Evolutionary conservation across 2,329 filamentous ascomycete species (phyloP).

Genomic region (Geoglossum cookeanum): DNA sequence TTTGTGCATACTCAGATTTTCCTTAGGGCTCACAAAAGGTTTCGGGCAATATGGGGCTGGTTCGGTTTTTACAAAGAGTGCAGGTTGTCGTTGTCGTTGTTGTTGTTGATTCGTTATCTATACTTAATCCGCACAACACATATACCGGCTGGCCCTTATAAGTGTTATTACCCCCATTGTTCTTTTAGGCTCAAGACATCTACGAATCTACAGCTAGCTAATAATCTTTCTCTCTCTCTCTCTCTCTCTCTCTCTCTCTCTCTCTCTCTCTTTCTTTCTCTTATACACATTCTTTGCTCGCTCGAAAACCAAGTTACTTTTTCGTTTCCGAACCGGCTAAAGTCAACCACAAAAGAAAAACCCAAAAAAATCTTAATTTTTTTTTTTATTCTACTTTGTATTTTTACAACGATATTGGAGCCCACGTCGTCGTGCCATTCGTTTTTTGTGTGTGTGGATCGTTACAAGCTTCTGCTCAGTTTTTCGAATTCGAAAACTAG

Average conservation of each 20-base stretch:
- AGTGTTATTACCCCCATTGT: constrained; percentile 1
- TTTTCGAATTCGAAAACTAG: too few species aligned
- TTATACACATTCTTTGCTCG: not conserved
- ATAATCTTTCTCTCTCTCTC: not conserved
- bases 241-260: not conserved
- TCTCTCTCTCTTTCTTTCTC: not conserved
- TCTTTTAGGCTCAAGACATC: not conserved
- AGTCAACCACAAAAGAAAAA: not conserved
- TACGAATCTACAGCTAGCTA: not conserved
- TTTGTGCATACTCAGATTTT: constrained; percentile 2
- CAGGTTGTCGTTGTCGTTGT: not conserved
- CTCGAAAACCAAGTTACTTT: not conserved
- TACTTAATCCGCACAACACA: constrained; percentile 1
- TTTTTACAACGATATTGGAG: not conserved
- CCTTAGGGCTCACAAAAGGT: not conserved
- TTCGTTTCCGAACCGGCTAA: not conserved
- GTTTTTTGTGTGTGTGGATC: not conserved
- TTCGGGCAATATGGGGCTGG: constrained; percentile 2
- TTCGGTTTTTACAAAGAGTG: not conserved
- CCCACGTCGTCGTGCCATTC: not conserved
- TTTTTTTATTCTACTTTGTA: not conserved
- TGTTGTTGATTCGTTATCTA: not conserved
- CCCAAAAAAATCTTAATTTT: not conserved
- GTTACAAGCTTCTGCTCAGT: too few species aligned
- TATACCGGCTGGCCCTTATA: constrained; percentile 1